Percentiles rank a stretch among this genome's conserved stretches.
These are phyloP conservation scores for Cladosporium sp. DNA, from an alignment of 2,329 filamentous ascomycete genomes.

Conservation along the genomic window DNA sequence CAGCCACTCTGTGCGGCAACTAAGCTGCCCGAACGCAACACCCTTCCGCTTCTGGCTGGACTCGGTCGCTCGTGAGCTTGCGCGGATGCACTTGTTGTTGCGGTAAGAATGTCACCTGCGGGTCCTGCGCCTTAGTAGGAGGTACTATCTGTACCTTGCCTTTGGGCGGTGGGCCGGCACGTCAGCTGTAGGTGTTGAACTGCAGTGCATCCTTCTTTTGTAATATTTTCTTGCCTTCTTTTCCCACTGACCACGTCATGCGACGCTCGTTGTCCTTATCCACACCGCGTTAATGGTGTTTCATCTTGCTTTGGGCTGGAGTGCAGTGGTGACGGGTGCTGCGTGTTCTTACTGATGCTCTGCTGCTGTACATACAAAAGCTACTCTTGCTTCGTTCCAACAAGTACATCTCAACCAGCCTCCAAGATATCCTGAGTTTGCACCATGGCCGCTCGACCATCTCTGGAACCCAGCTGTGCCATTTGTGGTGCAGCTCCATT, in stretches of 20 bases:
- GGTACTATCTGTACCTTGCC: background rate
- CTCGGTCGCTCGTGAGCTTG: background rate
- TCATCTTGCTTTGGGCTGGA: background rate
- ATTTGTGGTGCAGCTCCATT: constrained; percentile 32
- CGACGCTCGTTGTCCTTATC: background rate
- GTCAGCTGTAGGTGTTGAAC: background rate
- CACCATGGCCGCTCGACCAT: background rate
- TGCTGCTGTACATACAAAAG: no score
- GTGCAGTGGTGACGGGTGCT: background rate
- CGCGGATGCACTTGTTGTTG: background rate
- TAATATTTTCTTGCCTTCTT: background rate
- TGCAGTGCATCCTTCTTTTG: background rate
- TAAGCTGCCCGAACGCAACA: background rate
- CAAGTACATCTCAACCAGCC: no score
- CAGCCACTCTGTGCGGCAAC: background rate
- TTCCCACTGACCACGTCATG: background rate
- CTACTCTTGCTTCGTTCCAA: no score
- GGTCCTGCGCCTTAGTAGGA: background rate
- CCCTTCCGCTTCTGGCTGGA: background rate
- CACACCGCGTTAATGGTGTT: background rate
- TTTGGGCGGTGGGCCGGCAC: background rate
- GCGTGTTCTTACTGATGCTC: background rate
- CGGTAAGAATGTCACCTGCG: background rate
- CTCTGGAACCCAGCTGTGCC: constrained; percentile 27
- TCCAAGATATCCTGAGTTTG: background rate